Conservation (phyloP, 495 filamentous ascomycete genomes). For the Lindgomyces ingoldianus region DNA sequence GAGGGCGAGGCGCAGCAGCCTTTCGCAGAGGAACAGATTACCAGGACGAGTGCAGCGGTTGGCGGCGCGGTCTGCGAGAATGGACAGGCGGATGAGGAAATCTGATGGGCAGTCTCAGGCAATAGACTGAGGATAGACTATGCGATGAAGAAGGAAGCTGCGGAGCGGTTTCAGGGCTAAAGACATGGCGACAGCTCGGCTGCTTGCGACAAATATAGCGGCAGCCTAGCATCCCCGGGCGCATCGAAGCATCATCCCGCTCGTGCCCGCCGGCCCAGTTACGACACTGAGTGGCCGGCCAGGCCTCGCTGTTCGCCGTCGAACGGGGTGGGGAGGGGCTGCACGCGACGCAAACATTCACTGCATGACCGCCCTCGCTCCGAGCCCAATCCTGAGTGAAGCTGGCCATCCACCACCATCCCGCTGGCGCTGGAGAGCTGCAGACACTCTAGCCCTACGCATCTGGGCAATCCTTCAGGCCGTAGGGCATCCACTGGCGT, state of each 20-base stretch:
- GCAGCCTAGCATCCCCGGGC: no score
- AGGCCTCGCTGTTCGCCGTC: neutral
- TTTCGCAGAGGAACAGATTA: no score
- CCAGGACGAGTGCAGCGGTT: no score
- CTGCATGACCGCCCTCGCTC: neutral
- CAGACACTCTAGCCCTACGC: slow-evolving; percentile 8
- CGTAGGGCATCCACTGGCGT: no score
- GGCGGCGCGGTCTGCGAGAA: no score
- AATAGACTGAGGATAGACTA: neutral
- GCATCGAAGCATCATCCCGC: neutral
- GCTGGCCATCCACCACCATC: slow-evolving; percentile 24
- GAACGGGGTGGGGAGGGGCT: neutral
- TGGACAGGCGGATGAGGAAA: neutral
- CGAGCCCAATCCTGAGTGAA: slow-evolving; percentile 1
- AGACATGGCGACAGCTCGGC: neutral
- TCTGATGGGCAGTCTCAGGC: neutral
- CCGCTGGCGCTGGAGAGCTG: slow-evolving; percentile 18
- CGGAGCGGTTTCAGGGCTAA: neutral
- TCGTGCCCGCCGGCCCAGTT: neutral
- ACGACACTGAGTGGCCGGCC: neutral
- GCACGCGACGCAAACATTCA: neutral
- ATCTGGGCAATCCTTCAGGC: slow-evolving; percentile 11
- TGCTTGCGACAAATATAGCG: slow-evolving; percentile 5
- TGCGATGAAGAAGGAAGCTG: neutral
- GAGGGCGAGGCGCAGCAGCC: neutral